Evolutionary conservation across 1,139 yeast genomes (phyloP).

Genomic region (Pichia sp.): DNA sequence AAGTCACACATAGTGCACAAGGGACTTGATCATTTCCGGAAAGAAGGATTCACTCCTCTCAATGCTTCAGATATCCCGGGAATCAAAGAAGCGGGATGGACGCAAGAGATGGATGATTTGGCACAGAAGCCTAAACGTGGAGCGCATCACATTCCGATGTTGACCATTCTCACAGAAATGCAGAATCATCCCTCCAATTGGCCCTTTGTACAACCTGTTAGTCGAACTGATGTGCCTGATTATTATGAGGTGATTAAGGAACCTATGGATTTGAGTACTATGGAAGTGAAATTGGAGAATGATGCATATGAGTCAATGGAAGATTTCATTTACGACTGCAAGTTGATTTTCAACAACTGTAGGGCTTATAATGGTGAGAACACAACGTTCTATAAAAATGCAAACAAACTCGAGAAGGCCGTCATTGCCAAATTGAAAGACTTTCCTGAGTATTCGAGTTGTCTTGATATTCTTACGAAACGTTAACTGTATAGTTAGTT

Average conservation of each 20-base stretch:
- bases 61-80: slow-evolving; percentile 85
- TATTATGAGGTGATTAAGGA: slow-evolving; percentile 94
- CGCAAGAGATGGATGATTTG: slow-evolving; percentile 94
- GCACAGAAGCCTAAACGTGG: slow-evolving; percentile 94
- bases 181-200: slow-evolving; percentile 97
- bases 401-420: slow-evolving; percentile 86
- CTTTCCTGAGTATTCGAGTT: slow-evolving; percentile 61
- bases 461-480: slow-evolving; percentile 33
- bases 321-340: slow-evolving; percentile 83
- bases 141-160: slow-evolving; percentile 93
- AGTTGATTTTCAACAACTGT: slow-evolving; percentile 83
- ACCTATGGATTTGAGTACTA: slow-evolving; percentile 97
- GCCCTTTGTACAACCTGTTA: slow-evolving; percentile 95
- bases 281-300: slow-evolving; percentile 89
- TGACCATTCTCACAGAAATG: slow-evolving; percentile 75
- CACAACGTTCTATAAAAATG: slow-evolving; percentile 87
- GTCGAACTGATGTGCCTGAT: slow-evolving; percentile 90
- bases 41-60: slow-evolving; percentile 35
- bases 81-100: slow-evolving; percentile 91
- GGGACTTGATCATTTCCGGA: slow-evolving; percentile 70
- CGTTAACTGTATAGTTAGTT: no score
- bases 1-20: slow-evolving; percentile 74
- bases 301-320: slow-evolving; percentile 89
- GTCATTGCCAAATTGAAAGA: slow-evolving; percentile 76
- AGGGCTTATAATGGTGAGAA: slow-evolving; percentile 82